Evolutionary conservation across 2,329 filamentous ascomycete genomes (phyloP), one percentile per base, ranked within the genome.

Genomic region (Cytospora paraplurivora): DNA sequence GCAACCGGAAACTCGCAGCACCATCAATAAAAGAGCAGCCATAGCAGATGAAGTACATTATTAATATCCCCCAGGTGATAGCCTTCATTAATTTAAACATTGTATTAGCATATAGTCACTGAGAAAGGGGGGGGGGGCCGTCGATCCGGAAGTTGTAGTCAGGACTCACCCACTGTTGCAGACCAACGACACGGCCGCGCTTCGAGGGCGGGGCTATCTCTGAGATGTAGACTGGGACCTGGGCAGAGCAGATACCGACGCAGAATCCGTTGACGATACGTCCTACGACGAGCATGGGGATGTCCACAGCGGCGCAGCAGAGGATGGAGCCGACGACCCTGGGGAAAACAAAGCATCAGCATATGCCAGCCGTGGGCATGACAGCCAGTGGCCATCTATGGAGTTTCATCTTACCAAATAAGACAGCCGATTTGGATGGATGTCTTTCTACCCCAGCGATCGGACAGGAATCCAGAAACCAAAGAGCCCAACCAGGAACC

Each of bases 221-320:
- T 37, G 86, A 84, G 56, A 90, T 85, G 73, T 90, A 91, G 63
- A 90, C 87, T 0, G 87, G 88, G 1, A 90, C 88, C 71, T 91
- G 87, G 33, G 88, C 87, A 32, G 87, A 90, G 73, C 85, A 88
- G 72, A 91, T 90, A 68, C 89, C 89, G 65, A 91, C 88, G 55
- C 84, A 84, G 67, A 91, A 72, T 65, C 89, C 89, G 75, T 90
- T 90, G 77, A 92, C 85, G 72, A 90, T 73, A 69, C 89, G 88
- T 55, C 88, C 88, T 33, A 84, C 85, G 55, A 88, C 83, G 27
- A 92, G 79, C 89, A 82, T 82, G 38, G 76, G 76, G 59, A 81
- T 79, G 69, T 81, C 79, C 55, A 80, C 75, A 0, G 79, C 71
- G 34, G 81, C 81, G 62, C 76, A 78, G 44, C 74, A 72, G 57